Evolutionary conservation across 441 rosid species (phyloP).

Genomic region (Jatropha multifida): DNA sequence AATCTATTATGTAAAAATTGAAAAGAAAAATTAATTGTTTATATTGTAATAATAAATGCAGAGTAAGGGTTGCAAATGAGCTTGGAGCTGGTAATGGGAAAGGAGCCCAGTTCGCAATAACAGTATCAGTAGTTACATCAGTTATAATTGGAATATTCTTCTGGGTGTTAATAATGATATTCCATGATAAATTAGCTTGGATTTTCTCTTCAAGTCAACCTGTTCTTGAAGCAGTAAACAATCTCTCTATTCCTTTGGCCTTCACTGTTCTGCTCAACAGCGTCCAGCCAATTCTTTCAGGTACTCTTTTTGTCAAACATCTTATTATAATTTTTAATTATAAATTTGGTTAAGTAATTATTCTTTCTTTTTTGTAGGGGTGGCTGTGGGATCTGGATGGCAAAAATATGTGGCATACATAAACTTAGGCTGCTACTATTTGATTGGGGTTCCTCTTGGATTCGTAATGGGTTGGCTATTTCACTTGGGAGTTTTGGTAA

Average conservation of each 20-base stretch:
- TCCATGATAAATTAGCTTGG: constrained; percentile 47
- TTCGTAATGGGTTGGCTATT: constrained; percentile 83
- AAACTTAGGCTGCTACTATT: constrained; percentile 81
- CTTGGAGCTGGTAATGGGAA: constrained; percentile 87
- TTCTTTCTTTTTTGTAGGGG: constrained; percentile 39
- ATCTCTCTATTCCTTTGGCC: constrained; percentile 61
- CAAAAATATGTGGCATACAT: constrained; percentile 82
- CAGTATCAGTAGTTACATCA: constrained; percentile 67
- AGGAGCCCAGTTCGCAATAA: constrained; percentile 79
- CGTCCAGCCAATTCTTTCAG: constrained; percentile 82
- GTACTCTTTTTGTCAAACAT: constrained; percentile 23
- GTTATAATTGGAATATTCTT: constrained; percentile 56
- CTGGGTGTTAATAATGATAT: constrained; percentile 52
- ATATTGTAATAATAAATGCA: constrained; percentile 19
- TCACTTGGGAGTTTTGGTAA: constrained; percentile 73
- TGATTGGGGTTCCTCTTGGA: constrained; percentile 76
- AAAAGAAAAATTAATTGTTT: neutral
- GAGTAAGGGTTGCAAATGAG: constrained; percentile 85
- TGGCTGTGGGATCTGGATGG: constrained; percentile 96
- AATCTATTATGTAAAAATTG: too few species aligned
- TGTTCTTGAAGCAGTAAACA: constrained; percentile 61
- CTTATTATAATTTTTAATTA: neutral
- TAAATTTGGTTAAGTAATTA: neutral
- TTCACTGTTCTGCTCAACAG: constrained; percentile 81
- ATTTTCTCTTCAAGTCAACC: constrained; percentile 64